Evolutionary conservation across 306 rosid genomes (phyloP), one percentile per base, ranked within the genome.

Genomic region (Vigna nakashimae): DNA sequence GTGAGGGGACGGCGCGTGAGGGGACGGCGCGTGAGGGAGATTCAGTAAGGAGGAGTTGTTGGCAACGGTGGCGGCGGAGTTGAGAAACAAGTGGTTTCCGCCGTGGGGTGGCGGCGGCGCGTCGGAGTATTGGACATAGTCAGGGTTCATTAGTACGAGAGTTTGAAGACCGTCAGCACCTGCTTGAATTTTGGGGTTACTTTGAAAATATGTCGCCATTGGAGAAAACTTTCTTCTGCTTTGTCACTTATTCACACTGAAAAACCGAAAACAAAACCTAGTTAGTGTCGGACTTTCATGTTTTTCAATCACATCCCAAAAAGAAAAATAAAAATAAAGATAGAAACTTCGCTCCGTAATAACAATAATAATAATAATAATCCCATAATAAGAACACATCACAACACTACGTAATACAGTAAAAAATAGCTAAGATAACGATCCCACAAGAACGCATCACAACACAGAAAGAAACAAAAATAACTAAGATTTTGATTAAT

Each of bases 181-280:
- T 2, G 88, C 85, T 87, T 88, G 98, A 79, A 92, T 92, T 68
- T 91, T 98, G 13, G 99, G 74, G 83, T 89, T 92, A 7, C 86
- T 88, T 73, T 92, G 99, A 83, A 87, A 93, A 77, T 95, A 92
- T 60, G 98, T 92, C 78, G 98, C 97, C 99, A 95, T 94, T 78
- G 84, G n/a, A 45, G 13, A 7, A 26, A 46, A 11, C 0, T 70
- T 68, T 52, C 58, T 52, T 49, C 64, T 60, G 53, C 34, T 67
- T 12, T 52, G 52, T 79, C 68, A 48, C 58, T 51, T 67, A 49
- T 79, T 82, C 72, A 69, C 72, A 59, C 88, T 84, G 82, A 71
- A 82, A 89, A 80, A 67, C 7, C 22, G 3, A 75, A 79, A 28
- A 73, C 73, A 82, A 66, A 71, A 15, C 55, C 18, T 53, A 2